These are phyloP conservation scores for Cordyceps cateniannulata DNA, from an alignment of 2,329 filamentous ascomycete species.

Conservation along the genomic window DNA sequence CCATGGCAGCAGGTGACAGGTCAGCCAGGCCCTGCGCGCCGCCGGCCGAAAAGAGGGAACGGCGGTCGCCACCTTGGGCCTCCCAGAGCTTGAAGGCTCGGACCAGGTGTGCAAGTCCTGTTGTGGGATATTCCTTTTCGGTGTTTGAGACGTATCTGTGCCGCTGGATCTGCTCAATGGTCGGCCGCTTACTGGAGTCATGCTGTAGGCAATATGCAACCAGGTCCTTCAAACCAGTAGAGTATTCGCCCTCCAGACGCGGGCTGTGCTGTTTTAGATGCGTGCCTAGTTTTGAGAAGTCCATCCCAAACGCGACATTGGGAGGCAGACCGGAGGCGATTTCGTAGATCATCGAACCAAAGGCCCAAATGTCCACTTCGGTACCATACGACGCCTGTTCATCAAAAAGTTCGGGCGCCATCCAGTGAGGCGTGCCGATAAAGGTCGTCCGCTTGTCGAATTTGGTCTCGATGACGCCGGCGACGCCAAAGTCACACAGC, in stretches of 20 bases:
- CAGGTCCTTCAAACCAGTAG: conserved; percentile 59
- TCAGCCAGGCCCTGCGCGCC: conserved; percentile 50
- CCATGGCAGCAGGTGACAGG: conserved; percentile 36
- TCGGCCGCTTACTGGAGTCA: conserved; percentile 60
- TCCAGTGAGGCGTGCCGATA: conserved; percentile 79
- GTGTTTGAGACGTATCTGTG: conserved; percentile 65
- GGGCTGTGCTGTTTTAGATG: conserved; percentile 58
- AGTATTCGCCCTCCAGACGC: conserved; percentile 67
- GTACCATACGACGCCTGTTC: conserved; percentile 59
- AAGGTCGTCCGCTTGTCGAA: conserved; percentile 73
- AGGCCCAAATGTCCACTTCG: conserved; percentile 78
- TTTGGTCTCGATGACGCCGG: conserved; percentile 68
- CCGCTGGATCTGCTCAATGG: conserved; percentile 61
- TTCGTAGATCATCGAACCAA: conserved; percentile 74
- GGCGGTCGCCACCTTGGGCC: conserved; percentile 62
- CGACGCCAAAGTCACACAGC: conserved; percentile 79
- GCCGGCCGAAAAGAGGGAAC: conserved; percentile 54
- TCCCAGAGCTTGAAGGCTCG: conserved; percentile 72
- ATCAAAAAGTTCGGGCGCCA: conserved; percentile 74
- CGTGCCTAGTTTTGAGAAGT: conserved; percentile 44
- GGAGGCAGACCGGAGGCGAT: conserved; percentile 74
- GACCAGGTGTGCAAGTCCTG: conserved; percentile 58
- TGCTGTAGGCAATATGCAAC: conserved; percentile 68
- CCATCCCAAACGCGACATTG: conserved; percentile 50
- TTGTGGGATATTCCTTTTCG: conserved; percentile 55